These are phyloP conservation scores for Auxenochlorella pyrenoidosa DNA, from an alignment of 139 green algal species.

Conservation along the genomic window DNA sequence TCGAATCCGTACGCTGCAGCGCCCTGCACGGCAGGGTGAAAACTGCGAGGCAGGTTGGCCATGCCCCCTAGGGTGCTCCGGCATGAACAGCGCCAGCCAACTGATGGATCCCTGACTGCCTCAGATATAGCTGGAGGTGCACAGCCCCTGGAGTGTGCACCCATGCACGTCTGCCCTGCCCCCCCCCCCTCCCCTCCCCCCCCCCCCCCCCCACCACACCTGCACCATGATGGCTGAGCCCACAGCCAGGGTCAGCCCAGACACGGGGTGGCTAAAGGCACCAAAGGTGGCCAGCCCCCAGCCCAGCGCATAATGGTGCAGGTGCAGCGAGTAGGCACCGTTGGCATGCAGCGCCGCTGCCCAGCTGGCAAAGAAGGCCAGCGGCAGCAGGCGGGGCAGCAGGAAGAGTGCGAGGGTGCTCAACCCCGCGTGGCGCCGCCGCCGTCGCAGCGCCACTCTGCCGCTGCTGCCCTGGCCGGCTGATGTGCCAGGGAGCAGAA, in stretches of 20 bases:
- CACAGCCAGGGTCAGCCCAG: not conserved
- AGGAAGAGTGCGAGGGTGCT: not conserved
- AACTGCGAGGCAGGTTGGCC: too few relatives aligned
- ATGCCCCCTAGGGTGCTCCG: too few relatives aligned
- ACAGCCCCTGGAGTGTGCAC: too few relatives aligned
- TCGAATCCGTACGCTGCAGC: slow-evolving; percentile 6
- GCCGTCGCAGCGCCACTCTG: not conserved
- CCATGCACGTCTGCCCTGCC: too few relatives aligned
- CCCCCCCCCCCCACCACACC: not conserved
- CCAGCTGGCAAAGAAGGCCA: slow-evolving; percentile 18
- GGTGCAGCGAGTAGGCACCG: slow-evolving; percentile 11
- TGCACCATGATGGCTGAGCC: slow-evolving; percentile 24
- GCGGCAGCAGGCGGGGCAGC: slow-evolving; percentile 12
- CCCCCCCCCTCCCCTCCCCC: too few relatives aligned
- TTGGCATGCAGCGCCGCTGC: not conserved
- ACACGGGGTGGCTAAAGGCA: slow-evolving; percentile 33
- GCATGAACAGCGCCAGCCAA: too few relatives aligned
- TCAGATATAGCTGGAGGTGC: too few relatives aligned
- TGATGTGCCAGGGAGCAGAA: not conserved
- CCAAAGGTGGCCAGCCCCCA: slow-evolving; percentile 5
- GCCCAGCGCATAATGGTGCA: slow-evolving; percentile 35
- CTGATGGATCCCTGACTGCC: too few relatives aligned
- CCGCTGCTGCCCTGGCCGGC: not conserved
- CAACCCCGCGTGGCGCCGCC: not conserved
- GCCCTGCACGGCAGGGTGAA: not conserved